Evolutionary conservation across 1,284 basidiomycete genomes (phyloP).

Genomic region (Sanguinoderma infundibulare): DNA sequence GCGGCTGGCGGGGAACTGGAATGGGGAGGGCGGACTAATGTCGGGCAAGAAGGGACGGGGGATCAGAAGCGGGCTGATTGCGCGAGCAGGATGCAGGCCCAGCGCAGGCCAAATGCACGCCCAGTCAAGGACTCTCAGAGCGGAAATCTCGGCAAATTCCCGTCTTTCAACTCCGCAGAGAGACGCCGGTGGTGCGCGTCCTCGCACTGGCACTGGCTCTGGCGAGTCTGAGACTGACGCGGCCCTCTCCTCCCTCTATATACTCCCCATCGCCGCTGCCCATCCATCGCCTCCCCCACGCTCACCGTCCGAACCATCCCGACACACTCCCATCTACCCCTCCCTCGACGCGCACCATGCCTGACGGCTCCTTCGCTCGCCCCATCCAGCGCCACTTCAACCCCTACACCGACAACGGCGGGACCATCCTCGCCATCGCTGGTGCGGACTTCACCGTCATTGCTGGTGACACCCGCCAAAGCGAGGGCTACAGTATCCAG

Average conservation of each 20-base stretch:
- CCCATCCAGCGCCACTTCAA: conserved; percentile 76
- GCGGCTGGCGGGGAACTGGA: neutral
- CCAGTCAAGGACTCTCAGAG: no score
- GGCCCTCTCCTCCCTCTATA: conserved; percentile 33
- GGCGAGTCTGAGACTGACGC: conserved; percentile 38
- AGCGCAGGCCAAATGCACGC: no score
- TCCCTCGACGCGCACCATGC: conserved; percentile 37
- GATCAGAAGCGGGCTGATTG: conserved; percentile 6
- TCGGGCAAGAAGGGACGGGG: conserved; percentile 11
- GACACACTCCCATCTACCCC: conserved; percentile 6
- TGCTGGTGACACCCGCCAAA: conserved; percentile 94
- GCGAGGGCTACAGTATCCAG: conserved; percentile 93
- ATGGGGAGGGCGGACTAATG: conserved; percentile 16
- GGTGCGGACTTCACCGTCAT: conserved; percentile 92
- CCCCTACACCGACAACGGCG: conserved; percentile 91
- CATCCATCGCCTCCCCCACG: conserved; percentile 13
- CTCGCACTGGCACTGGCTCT: no score
- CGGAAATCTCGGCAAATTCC: conserved; percentile 34
- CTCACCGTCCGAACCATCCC: conserved; percentile 18
- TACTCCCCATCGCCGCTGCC: conserved; percentile 23
- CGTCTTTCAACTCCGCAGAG: conserved; percentile 32
- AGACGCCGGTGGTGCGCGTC: conserved; percentile 23
- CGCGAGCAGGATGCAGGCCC: neutral
- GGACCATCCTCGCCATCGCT: conserved; percentile 93
- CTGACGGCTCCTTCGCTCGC: conserved; percentile 40